phyloP scores from a whole-genome alignment of 345 rosid species.

The Pseudoturritis turrita region DNA sequence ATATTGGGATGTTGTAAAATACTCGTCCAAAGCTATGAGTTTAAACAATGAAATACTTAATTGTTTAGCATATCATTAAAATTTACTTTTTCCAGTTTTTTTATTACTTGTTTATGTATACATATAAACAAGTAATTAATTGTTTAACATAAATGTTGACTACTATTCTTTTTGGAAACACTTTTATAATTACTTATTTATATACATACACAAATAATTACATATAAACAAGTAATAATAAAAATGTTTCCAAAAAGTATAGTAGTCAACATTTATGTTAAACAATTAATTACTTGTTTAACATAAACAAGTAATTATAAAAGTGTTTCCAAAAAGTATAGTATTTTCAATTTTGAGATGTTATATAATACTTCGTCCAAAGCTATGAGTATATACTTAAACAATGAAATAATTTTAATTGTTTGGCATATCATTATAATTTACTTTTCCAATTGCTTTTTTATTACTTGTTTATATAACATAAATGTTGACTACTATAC shows the following conservation, averaged over 20 bases:
- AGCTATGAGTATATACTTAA: too few species aligned
- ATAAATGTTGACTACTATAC: too few species aligned
- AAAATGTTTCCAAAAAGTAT: background rate
- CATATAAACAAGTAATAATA: background rate
- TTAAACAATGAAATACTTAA: background rate
- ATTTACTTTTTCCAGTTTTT: background rate
- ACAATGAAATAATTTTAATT: too few species aligned
- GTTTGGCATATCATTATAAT: too few species aligned
- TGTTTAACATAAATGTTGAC: background rate
- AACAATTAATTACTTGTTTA: background rate
- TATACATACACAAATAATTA: background rate
- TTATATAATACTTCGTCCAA: too few species aligned
- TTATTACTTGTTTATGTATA: too few species aligned
- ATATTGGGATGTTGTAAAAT: too few species aligned
- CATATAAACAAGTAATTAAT: background rate
- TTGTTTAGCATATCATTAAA: background rate
- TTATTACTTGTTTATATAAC: too few species aligned
- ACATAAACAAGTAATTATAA: too few species aligned
- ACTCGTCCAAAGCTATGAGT: too few species aligned
- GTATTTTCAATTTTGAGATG: too few species aligned
- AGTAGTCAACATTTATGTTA: background rate
- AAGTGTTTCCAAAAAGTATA: background rate
- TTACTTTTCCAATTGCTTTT: too few species aligned
- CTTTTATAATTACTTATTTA: background rate
- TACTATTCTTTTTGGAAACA: background rate